Percentiles rank a stretch among this genome's conserved stretches.
phyloP scores from a whole-genome alignment of 2,329 filamentous ascomycete species.

The Pestalotiopsis sp. region DNA sequence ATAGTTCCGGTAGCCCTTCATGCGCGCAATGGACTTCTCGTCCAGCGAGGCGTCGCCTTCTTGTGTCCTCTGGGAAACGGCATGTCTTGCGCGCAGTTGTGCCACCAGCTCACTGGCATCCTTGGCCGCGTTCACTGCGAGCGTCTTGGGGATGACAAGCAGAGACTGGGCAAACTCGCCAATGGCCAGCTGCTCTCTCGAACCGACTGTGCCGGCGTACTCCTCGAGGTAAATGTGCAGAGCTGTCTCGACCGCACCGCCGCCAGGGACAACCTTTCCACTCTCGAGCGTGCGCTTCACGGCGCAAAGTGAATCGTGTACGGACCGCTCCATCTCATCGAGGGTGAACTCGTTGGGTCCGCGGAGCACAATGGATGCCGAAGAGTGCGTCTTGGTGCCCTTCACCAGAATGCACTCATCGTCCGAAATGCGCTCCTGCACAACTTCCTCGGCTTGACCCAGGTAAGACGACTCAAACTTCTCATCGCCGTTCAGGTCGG shows the following conservation, averaged over 20 bases:
- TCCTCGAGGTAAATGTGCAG: constrained; percentile 99
- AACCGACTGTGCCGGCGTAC: constrained; percentile 95
- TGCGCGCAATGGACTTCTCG: constrained; percentile 86
- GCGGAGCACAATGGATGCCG: constrained; percentile 93
- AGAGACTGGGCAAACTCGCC: constrained; percentile 96
- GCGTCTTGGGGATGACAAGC: constrained; percentile 91
- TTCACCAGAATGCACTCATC: constrained; percentile 98
- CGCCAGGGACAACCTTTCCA: constrained; percentile 93
- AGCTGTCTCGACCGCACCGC: constrained; percentile 96
- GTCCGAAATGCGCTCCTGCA: constrained; percentile 98
- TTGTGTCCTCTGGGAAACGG: constrained; percentile 87
- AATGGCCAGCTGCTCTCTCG: constrained; percentile 95
- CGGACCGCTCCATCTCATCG: constrained; percentile 98
- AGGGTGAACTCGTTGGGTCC: constrained; percentile 95
- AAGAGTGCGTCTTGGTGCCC: constrained; percentile 92
- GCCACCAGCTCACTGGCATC: constrained; percentile 94
- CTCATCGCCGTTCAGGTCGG: constrained; percentile 96
- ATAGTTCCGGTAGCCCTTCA: constrained; percentile 99
- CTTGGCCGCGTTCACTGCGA: constrained; percentile 96
- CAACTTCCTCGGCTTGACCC: constrained; percentile 90
- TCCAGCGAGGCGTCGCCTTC: constrained; percentile 84
- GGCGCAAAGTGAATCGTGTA: constrained; percentile 94
- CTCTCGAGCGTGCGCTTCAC: constrained; percentile 97
- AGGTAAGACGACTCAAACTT: constrained; percentile 90
- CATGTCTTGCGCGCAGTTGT: constrained; percentile 91